Evolutionary conservation across 108 stramenopile species (phyloP), one percentile per base, ranked within the genome.

Genomic region (Nannochloropsis oceanica): DNA sequence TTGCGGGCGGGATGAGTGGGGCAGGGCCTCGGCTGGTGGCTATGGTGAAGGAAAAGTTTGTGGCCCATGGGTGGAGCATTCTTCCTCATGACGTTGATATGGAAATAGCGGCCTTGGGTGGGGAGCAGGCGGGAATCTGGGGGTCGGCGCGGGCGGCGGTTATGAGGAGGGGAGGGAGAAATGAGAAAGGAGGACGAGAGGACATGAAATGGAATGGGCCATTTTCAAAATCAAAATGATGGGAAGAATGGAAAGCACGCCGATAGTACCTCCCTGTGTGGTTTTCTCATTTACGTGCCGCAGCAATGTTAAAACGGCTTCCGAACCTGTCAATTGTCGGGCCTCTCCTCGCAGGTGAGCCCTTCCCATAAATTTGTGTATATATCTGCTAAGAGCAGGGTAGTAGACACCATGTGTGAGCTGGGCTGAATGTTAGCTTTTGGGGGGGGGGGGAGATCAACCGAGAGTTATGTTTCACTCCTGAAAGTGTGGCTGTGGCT

Each of bases 1-100:
- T 90, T 26, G 43, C 86, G 25, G 90, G 90, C 11, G 90, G 90
- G 12, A 43, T 90, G 89, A 43, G 89, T 12, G 26, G 85, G 14
- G 90, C 89, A 24, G 85, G 86, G 27, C 84, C 83, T 18, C 43
- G 90, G 42, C 20, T 90, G 11, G 84, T 24, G n/a, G 44, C 12
- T 8, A 84, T 86, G 26, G 25, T 25, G 25, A 84, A 82, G 26
- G 8, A 42, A 9, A 73, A n/a, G 59, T 73, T 73, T n/a, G n/a
- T 7, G 18, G 18, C n/a, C 59, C 10, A 73, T n/a, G 59, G 59
- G 0, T 73, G 59, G 59, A 18, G 9, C 59, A 73, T 73, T 73
- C 59, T 73, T 10, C 59, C 59, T n/a, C 18, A 73, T n/a, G 59
- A 73, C 0, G 59, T 73, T n/a, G 59, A 73, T 2, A n/a, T 73